Percentiles rank a stretch among this genome's conserved stretches.
phyloP scores from a whole-genome alignment of 2,329 filamentous ascomycete genomes.

The Knufia fluminis region DNA sequence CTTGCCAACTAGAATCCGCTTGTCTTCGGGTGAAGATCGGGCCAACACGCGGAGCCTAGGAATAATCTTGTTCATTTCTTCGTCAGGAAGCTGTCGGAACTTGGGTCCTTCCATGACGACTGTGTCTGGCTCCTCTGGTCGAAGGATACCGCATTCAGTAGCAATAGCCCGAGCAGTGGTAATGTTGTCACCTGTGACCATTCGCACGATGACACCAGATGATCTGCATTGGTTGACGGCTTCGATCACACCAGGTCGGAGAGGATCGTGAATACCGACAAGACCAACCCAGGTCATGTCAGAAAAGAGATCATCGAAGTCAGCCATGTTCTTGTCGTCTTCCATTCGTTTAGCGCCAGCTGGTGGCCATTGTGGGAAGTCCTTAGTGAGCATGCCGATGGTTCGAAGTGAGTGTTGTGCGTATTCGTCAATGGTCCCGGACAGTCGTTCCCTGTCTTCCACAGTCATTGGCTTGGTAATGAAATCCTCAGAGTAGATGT shows the following conservation, averaged over 20 bases:
- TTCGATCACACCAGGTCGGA: slow-evolving; percentile 57
- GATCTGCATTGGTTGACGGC: slow-evolving; percentile 59
- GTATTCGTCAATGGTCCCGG: slow-evolving; percentile 34
- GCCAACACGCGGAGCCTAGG: slow-evolving; percentile 55
- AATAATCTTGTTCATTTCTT: slow-evolving; percentile 50
- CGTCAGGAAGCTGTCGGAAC: slow-evolving; percentile 53
- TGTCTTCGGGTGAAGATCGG: slow-evolving; percentile 58
- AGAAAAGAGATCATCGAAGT: slow-evolving; percentile 59
- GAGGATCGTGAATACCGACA: slow-evolving; percentile 66
- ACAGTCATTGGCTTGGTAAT: slow-evolving; percentile 18
- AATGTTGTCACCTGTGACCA: slow-evolving; percentile 67
- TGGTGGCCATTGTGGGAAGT: slow-evolving; percentile 62
- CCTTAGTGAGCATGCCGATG: slow-evolving; percentile 64
- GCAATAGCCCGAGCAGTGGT: slow-evolving; percentile 66
- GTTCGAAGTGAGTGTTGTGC: slow-evolving; percentile 57
- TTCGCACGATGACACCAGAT: slow-evolving; percentile 62
- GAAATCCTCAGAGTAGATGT: slow-evolving; percentile 22
- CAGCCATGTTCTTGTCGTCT: slow-evolving; percentile 53
- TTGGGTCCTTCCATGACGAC: slow-evolving; percentile 60
- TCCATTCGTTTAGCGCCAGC: slow-evolving; percentile 45
- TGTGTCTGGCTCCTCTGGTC: slow-evolving; percentile 38
- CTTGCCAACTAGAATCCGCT: slow-evolving; percentile 53
- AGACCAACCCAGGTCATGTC: slow-evolving; percentile 66
- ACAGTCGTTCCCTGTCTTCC: slow-evolving; percentile 23
- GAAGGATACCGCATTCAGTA: slow-evolving; percentile 59